phyloP scores from a whole-genome alignment of 192 early-diverging fungal species.

The Mortierella hygrophila region DNA sequence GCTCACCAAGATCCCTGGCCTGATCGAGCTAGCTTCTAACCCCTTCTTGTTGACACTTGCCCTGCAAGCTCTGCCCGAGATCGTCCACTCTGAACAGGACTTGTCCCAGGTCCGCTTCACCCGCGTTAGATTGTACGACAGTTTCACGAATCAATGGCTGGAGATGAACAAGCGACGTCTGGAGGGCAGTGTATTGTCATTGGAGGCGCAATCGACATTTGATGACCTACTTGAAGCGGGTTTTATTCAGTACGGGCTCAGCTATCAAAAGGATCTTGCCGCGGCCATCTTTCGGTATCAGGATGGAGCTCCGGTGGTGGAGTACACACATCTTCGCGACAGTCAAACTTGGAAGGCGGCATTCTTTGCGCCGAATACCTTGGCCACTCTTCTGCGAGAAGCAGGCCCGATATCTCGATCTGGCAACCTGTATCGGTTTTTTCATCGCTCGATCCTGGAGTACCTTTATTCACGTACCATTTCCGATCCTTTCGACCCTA shows the following conservation, averaged over 20 bases:
- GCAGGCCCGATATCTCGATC: not conserved
- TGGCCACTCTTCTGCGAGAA: not conserved
- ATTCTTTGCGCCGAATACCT: not conserved
- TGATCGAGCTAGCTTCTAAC: not conserved
- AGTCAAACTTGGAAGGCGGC: not conserved
- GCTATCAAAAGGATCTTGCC: not conserved
- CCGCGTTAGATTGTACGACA: slow-evolving; percentile 4
- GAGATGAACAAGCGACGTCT: not conserved
- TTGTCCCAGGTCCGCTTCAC: not conserved
- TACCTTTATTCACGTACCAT: not conserved
- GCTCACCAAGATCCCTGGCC: not conserved
- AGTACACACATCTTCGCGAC: not conserved
- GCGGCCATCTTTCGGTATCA: not conserved
- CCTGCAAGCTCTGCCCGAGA: not conserved
- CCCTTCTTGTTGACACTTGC: not conserved
- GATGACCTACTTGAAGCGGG: not conserved
- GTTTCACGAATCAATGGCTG: not conserved
- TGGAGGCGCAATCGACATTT: not conserved
- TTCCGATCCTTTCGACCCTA: not conserved
- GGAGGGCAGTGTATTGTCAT: not conserved
- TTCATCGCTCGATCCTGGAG: slow-evolving; percentile 13
- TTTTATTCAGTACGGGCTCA: not conserved
- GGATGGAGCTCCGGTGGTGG: not conserved
- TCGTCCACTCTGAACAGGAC: not conserved
- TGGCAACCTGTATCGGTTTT: not conserved